Evolutionary conservation across 208 protist species (phyloP), one percentile per base, ranked within the genome.

Genomic region (Baffinella frigidus): DNA sequence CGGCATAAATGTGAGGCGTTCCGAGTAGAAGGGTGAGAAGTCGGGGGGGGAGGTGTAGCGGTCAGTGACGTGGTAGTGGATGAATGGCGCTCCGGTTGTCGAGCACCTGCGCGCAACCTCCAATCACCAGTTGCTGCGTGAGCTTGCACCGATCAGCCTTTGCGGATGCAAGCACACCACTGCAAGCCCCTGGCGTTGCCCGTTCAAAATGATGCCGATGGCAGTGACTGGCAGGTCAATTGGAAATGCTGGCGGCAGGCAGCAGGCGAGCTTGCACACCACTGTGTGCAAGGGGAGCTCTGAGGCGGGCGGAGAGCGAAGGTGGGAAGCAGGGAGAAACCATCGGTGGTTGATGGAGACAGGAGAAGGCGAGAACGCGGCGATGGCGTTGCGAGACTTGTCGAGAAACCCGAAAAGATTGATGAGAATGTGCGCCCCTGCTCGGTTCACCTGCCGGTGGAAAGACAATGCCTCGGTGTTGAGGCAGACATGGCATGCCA

Each of bases 381-480:
- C 77, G 77, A 87, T 87, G 41, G 77, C 20, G 77, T 87, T 87
- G n/a, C 77, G 43, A 33, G 77, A 56, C 77, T 87, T 87, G 48
- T 87, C 77, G 41, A 87, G 77, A 27, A 87, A 87, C 27, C 77
- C 77, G 44, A 41, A 87, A 14, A 87, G 50, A 20, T 45, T 61
- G 36, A 87, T 33, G 0, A 87, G 27, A 27, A 87, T 71, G 71
- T 80, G 71, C 10, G 71, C 43, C 24, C 71, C 9, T 4, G 71
- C 71, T 14, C 0, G 1, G 71, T 80, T 80, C 30, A 80, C 20
- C 0, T 2, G 11, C 7, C 27, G 39, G n/a, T n/a, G n/a, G n/a
- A n/a, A n/a, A n/a, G n/a, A n/a, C n/a, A n/a, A n/a, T n/a, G n/a
- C n/a, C n/a, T n/a, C n/a, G n/a, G n/a, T n/a, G n/a, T n/a, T n/a